Percentiles rank a stretch among this genome's conserved stretches.
Conservation (phyloP, 2,329 filamentous ascomycete species). For the Sphaerulina populicola region DNA sequence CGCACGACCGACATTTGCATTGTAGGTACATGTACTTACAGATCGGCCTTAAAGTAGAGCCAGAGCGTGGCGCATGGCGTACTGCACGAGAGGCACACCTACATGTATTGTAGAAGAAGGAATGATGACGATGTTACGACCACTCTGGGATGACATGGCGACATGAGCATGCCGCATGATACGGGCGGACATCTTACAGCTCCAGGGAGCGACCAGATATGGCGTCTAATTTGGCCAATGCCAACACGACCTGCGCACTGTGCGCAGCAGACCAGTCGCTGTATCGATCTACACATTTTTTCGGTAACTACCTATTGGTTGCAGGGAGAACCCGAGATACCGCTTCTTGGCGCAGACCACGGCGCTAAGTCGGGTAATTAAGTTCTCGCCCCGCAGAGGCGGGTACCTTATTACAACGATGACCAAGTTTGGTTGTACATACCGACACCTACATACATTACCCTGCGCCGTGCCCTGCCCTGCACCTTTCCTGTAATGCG, state of each 20-base stretch:
- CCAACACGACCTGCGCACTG: not conserved
- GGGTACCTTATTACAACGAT: not conserved
- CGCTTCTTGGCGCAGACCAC: constrained; percentile 1
- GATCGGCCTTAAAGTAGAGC: constrained; percentile 6
- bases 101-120: not conserved
- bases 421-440: not conserved
- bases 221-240: not conserved
- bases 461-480: not conserved
- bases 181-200: not conserved
- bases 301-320: not conserved
- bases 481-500: constrained; percentile 1
- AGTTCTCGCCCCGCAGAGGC: constrained; percentile 2
- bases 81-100: not conserved
- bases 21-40: constrained; percentile 16
- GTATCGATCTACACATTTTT: not conserved
- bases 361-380: not conserved
- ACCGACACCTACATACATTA: not conserved
- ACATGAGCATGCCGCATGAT: not conserved
- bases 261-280: not conserved
- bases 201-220: not conserved
- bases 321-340: not conserved
- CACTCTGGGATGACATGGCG: constrained; percentile 3
- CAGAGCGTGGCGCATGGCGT: constrained; percentile 19
- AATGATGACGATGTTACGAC: constrained; percentile 3
- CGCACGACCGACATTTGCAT: constrained; percentile 11